Base-by-base conservation (phyloP, 1,284 basidiomycete species). In the Cutaneotrichosporon cutaneum region DNA sequence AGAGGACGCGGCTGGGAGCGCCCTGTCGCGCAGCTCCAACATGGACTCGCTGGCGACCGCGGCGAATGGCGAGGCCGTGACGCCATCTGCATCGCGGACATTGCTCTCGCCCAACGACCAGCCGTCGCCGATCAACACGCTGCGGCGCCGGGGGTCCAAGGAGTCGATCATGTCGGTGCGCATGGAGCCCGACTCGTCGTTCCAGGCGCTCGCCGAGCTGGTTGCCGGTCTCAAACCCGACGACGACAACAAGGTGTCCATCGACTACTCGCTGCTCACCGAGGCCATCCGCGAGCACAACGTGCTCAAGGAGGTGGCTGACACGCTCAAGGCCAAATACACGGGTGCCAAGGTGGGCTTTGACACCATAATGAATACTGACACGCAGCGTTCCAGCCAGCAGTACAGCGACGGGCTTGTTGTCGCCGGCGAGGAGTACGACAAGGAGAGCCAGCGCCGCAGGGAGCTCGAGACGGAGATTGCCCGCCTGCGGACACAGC, bases 381-480 rank as follows among this genome's bases (percentile, higher is more conserved):
- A 48, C 32, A 22, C 9, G 3, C 73, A 93, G 90, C 83, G 92
- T 58, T 86, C 88, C 51, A 95, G 92, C 75, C 90, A 91, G 73
- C 90, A 92, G 70, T 94, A 92, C 68, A 90, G 94, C 61, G 90
- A 94, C 67, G 94, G 95, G 16, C 82, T 98, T 59, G 89, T 88
- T 0, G 90, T 94, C 45, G 94, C 95, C 2, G 90, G 93, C 67
- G 88, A 90, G 57, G 94, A 98, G 76, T 97, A 94, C 74, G 93
- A 96, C 75, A 86, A 86, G 60, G 94, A 98, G 78, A 83, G 93
- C 51, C 87, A 90, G 59, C 87, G 88, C 32, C 85, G 94, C 22
- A 86, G 89, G 24, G 94, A 96, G 67, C 90, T 92, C 2, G 94
- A 98, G 80, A 87, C 90, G 0, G 93, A 96, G 80, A 90, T 97